Percentiles rank a stretch among this genome's conserved stretches.
Conservation (phyloP, 208 protist species). For the Porcisia hertigi region DNA sequence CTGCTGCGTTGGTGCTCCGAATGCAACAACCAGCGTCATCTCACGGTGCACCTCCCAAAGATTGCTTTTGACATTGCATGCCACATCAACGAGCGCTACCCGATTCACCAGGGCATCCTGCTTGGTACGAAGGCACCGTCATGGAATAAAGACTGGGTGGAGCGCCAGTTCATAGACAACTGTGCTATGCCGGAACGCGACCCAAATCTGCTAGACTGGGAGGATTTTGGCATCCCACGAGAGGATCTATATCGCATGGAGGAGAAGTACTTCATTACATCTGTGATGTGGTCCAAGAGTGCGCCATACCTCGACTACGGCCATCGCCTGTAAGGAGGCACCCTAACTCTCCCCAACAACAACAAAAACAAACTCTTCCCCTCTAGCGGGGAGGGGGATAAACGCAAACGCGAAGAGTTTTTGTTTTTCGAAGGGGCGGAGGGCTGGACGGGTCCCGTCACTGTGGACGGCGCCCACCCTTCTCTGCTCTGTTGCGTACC, state of each 20-base stretch:
- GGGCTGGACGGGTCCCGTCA: too few relatives aligned
- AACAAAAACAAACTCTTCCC: too few relatives aligned
- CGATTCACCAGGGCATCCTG: conserved; percentile 68
- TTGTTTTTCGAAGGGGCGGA: background rate
- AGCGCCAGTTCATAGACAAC: conserved; percentile 90
- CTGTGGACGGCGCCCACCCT: too few relatives aligned
- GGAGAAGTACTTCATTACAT: conserved; percentile 92
- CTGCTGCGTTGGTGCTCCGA: conserved; percentile 86
- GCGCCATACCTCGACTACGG: conserved; percentile 74
- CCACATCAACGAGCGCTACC: conserved; percentile 77
- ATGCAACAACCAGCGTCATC: conserved; percentile 77
- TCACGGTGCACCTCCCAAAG: conserved; percentile 70
- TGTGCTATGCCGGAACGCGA: conserved; percentile 88
- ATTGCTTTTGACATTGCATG: conserved; percentile 71
- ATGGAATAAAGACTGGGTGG: conserved; percentile 90
- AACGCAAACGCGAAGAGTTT: background rate
- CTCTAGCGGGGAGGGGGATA: background rate
- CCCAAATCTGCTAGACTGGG: conserved; percentile 89
- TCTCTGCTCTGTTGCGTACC: too few relatives aligned
- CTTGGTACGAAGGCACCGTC: conserved; percentile 74
- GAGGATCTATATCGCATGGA: conserved; percentile 92
- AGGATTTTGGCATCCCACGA: conserved; percentile 90
- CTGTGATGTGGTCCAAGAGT: conserved; percentile 79
- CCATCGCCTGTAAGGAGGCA: conserved; percentile 54
- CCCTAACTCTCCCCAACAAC: background rate